Conservation (phyloP, 1,284 basidiomycete species). For the Lentinula novae-zelandiae region DNA sequence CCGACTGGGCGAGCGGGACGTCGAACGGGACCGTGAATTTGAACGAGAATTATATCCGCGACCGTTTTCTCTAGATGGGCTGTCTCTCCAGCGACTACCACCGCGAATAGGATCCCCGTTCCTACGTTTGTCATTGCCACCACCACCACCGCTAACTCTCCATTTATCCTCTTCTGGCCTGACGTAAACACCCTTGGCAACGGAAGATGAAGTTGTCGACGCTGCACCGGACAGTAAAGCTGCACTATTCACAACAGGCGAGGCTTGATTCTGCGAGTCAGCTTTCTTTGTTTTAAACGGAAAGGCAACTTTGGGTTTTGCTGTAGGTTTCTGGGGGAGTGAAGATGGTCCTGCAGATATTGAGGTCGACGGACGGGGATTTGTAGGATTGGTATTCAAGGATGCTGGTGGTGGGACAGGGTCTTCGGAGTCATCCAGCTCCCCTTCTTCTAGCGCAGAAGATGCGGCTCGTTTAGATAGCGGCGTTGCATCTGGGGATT, state of each 20-base stretch:
- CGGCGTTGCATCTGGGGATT: slow-evolving; percentile 42
- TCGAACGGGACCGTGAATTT: slow-evolving; percentile 30
- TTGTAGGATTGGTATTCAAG: slow-evolving; percentile 12
- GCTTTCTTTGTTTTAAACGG: slow-evolving; percentile 64
- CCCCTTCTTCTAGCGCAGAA: slow-evolving; percentile 60
- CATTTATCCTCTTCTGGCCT: slow-evolving; percentile 40
- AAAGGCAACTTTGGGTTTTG: slow-evolving; percentile 54
- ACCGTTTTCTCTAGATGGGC: slow-evolving; percentile 30
- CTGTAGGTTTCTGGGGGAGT: slow-evolving; percentile 24
- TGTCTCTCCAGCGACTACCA: slow-evolving; percentile 15
- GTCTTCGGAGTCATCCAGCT: slow-evolving; percentile 48
- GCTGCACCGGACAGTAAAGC: slow-evolving; percentile 20
- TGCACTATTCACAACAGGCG: neutral
- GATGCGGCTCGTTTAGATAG: slow-evolving; percentile 53
- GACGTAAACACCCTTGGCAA: slow-evolving; percentile 13
- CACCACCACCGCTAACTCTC: slow-evolving; percentile 26
- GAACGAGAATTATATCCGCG: slow-evolving; percentile 19
- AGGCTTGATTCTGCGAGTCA: neutral
- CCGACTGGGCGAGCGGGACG: slow-evolving; percentile 34
- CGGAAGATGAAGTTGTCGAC: slow-evolving; percentile 35
- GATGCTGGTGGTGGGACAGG: slow-evolving; percentile 11
- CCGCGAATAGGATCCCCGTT: neutral
- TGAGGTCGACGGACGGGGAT: neutral
- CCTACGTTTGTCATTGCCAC: slow-evolving; percentile 8
- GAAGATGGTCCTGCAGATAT: slow-evolving; percentile 22